These are phyloP conservation scores for Alternaria sp. DNA, from an alignment of 2,329 filamentous ascomycete genomes.

Conservation along the genomic window DNA sequence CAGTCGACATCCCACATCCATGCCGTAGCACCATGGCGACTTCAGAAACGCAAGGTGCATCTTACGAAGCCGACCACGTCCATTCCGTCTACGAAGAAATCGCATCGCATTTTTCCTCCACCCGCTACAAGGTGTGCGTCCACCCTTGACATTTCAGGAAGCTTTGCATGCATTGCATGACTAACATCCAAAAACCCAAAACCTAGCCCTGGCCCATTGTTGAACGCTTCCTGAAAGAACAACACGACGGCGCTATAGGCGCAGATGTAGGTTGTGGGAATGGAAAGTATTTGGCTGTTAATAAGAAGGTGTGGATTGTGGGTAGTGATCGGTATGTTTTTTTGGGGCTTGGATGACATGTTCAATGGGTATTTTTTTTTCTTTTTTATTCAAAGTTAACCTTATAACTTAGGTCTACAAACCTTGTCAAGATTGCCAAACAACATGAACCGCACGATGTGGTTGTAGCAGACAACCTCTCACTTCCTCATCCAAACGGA, in stretches of 20 bases:
- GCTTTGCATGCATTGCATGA: conserved; percentile 2
- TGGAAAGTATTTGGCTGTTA: conserved; percentile 90
- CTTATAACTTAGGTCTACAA: conserved; percentile 60
- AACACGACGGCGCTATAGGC: conserved; percentile 76
- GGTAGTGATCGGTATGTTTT: conserved; percentile 78
- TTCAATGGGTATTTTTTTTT: too few relatives aligned
- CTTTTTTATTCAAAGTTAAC: background rate
- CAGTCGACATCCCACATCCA: background rate
- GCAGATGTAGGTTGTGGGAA: conserved; percentile 96
- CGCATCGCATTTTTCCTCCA: conserved; percentile 83
- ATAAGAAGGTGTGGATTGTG: conserved; percentile 72
- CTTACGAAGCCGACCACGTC: conserved; percentile 86
- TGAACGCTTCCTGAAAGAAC: conserved; percentile 73
- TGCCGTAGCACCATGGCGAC: conserved; percentile 28
- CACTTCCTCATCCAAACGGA: conserved; percentile 75
- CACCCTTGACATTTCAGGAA: background rate
- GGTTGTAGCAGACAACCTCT: conserved; percentile 81
- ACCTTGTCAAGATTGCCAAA: conserved; percentile 66
- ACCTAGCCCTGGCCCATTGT: conserved; percentile 88
- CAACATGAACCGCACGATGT: conserved; percentile 68
- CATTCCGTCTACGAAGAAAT: conserved; percentile 91
- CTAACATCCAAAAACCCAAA: conserved; percentile 27
- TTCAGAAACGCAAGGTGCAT: conserved; percentile 53
- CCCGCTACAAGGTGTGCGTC: conserved; percentile 70
- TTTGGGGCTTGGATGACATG: conserved; percentile 28